Evolutionary conservation across 1,139 yeast species (phyloP), one percentile per base, ranked within the genome.

Genomic region (Protomyces pachydermus): DNA sequence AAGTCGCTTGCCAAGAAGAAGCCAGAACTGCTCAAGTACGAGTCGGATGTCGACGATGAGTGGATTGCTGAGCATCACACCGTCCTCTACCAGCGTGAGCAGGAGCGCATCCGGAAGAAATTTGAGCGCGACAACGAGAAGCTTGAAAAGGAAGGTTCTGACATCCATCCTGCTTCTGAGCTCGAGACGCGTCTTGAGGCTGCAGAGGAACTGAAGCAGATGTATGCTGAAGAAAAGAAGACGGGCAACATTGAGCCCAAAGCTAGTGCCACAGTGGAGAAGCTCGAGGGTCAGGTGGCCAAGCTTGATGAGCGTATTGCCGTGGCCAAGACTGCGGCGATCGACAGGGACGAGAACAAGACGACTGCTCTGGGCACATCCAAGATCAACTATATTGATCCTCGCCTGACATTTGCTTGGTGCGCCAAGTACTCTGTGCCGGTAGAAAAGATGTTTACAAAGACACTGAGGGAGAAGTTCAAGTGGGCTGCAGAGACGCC

Each of bases 401-500:
- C 98, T 32, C 81, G 98, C 70, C 79, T 93, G 70, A 86, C 96
- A 0, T 97, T 89, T 56, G 85, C 89, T 81, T 93, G 91, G 75
- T 83, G 96, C 60, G 91, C 91, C 75, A 88, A 85, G 75, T 90
- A 79, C 73, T 80, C 84, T 65, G 97, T 93, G 32, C 98, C 98
- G 12, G 87, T 93, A 67, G 98, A 91, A 75, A 91, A 89, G 76
- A 80, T 93, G 63, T 91, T 93, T 71, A 87, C 97, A 28, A 91
- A 90, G 76, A 88, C 98, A 0, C 79, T 91, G 69, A 80, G 98
- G 68, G 97, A 91, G 55, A 91, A 91, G 78, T 91, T 91, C 76
- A 86, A 84, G 63, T 91, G 98, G 98, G 98, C 98, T 32, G 87
- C 91, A 65, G 95, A 91, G 74, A 85, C 93, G 60, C 91, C 86